A percentile compares a stretch with the other conserved stretches of the same genome.
phyloP scores from a whole-genome alignment of 2,329 filamentous ascomycete species.

The Gremmenia infestans region DNA sequence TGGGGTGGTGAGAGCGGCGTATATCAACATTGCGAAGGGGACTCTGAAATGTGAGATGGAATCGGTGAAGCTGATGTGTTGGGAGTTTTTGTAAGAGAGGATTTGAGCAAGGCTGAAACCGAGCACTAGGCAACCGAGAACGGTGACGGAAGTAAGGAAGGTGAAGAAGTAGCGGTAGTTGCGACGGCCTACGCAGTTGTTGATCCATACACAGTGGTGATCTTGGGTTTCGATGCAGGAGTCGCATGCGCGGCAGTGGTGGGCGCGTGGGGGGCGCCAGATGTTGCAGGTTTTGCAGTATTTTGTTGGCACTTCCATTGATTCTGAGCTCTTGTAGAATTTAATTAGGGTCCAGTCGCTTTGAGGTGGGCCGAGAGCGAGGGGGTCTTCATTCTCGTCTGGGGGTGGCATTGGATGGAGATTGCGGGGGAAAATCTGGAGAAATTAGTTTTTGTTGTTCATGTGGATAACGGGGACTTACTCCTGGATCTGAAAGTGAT shows the following conservation, averaged over 20 bases:
- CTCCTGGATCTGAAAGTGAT: constrained; percentile 85
- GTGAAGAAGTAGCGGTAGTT: constrained; percentile 98
- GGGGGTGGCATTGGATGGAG: constrained; percentile 80
- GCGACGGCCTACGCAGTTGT: constrained; percentile 93
- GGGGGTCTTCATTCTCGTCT: constrained; percentile 71
- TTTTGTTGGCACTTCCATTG: constrained; percentile 97
- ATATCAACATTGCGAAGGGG: constrained; percentile 84
- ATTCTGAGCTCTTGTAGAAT: constrained; percentile 70
- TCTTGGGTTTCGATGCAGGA: constrained; percentile 97
- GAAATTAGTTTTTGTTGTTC: constrained; percentile 11
- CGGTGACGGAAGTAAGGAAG: constrained; percentile 75
- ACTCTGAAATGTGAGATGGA: constrained; percentile 69
- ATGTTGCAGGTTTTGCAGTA: constrained; percentile 98
- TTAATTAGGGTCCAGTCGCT: constrained; percentile 94
- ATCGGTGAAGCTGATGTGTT: constrained; percentile 60
- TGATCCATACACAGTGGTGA: constrained; percentile 98
- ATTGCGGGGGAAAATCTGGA: constrained; percentile 87
- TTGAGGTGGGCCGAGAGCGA: constrained; percentile 75
- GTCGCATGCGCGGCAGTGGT: constrained; percentile 95
- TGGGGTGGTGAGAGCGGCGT: constrained; percentile 65
- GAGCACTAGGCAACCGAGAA: constrained; percentile 72
- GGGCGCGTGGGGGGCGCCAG: constrained; percentile 91
- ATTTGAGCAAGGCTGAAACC: constrained; percentile 77
- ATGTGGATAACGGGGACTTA: constrained; percentile 45
- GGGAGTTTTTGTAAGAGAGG: constrained; percentile 60